Base-by-base conservation (phyloP, 257 asterid genomes). In the Solanum peruvianum region DNA sequence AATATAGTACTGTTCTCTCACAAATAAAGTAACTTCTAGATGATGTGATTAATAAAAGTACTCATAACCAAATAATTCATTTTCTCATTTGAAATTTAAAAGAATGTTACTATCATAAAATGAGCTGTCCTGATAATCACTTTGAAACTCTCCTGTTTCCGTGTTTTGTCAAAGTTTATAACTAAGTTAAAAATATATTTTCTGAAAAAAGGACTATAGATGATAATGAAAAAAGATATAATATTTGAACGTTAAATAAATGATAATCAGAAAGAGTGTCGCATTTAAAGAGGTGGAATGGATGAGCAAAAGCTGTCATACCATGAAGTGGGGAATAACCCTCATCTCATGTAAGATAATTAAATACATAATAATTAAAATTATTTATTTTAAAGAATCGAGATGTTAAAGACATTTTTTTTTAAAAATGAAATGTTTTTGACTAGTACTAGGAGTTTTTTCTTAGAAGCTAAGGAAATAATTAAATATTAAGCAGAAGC, bases 161-260 rank as follows among this genome's bases (percentile, higher is more conserved):
- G 9, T 49, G 2, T 49, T 49, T 56, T 56, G 64, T 56, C 64
- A 56, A 56, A 56, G 64, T n/a, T 56, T 56, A 56, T 56, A 56
- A 56, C 2, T 1, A 56, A 56, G 64, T 56, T 56, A 18, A 7
- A 20, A 20, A 56, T 52, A 16, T 9, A 2, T 20, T 7, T 2
- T 18, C 3, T 7, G 2, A 52, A 56, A 18, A 6, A 16, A 45
- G 52, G 23, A 3, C 9, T 23, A 0, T 52, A 0, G 23, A 52
- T 6, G 10, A 52, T 52, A 52, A 52, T 52, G 23, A 52, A 2
- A 52, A 6, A 16, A 0, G 4, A 3, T 0, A 2, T 0, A 1
- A 9, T 9, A 52, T 52, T 21, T 49, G 0, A 0, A 49, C 0
- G 23, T 3, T 0, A 21, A 9, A 8, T 49, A 16, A 9, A 49